A percentile compares a stretch with the other conserved stretches of the same genome.
phyloP scores from a whole-genome alignment of 1,139 yeast genomes.

The Pneumocystis carinii region DNA sequence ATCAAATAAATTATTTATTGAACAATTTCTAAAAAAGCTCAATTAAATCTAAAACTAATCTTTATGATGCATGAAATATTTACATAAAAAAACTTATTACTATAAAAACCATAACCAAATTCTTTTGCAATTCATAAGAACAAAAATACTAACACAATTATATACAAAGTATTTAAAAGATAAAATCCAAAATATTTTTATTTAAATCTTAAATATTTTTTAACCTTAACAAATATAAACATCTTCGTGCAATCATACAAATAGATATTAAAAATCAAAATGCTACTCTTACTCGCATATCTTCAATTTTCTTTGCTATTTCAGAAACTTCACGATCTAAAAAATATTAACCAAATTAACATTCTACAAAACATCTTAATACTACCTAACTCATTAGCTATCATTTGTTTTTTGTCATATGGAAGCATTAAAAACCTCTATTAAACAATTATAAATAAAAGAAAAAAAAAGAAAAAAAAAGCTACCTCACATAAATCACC shows the following conservation, averaged over 20 bases:
- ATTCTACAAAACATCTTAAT: neutral
- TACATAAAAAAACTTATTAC: neutral
- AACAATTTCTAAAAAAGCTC: neutral
- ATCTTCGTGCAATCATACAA: neutral
- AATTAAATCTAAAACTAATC: no score
- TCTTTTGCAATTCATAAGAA: neutral
- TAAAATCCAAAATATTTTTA: neutral
- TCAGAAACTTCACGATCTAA: slow-evolving; percentile 45
- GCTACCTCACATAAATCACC: slow-evolving; percentile 62
- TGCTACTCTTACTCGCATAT: slow-evolving; percentile 16
- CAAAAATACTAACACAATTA: neutral
- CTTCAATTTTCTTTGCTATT: slow-evolving; percentile 39
- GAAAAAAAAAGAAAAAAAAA: neutral
- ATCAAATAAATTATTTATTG: no score
- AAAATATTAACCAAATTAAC: neutral
- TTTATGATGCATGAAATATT: neutral
- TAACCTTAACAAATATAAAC: neutral
- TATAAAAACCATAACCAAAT: neutral
- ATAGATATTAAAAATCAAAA: neutral
- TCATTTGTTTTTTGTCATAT: slow-evolving; percentile 29
- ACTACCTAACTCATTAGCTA: slow-evolving; percentile 30
- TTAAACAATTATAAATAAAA: neutral
- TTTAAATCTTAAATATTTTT: neutral
- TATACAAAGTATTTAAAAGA: neutral
- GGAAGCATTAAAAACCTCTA: slow-evolving; percentile 30